Evolutionary conservation across 768 basidiomycete genomes (phyloP).

Genomic region (Sutorius australiensis): DNA sequence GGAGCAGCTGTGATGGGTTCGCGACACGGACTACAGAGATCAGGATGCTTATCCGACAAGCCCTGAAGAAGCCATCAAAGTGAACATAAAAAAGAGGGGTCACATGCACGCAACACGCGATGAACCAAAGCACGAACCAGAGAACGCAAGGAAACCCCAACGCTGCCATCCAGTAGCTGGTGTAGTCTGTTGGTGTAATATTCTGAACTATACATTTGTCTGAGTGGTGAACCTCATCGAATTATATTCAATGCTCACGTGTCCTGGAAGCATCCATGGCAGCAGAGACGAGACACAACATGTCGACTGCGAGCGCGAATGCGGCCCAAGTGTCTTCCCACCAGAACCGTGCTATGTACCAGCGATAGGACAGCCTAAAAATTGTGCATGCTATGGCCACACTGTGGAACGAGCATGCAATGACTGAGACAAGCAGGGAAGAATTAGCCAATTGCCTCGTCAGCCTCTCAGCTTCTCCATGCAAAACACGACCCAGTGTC

Average conservation of each 20-base stretch:
- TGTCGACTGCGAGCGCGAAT: constrained; percentile 20
- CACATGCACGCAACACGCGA: no score
- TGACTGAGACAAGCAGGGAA: constrained; percentile 7
- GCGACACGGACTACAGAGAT: constrained; percentile 20
- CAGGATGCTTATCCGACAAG: constrained; percentile 23
- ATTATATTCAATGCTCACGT: neutral
- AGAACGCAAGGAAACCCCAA: constrained; percentile 16
- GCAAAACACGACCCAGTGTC: neutral
- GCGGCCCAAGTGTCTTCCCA: constrained; percentile 30
- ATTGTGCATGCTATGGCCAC: constrained; percentile 23
- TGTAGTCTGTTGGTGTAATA: neutral
- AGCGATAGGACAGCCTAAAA: constrained; percentile 22
- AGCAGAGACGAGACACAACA: constrained; percentile 8
- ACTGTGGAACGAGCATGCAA: constrained; percentile 14
- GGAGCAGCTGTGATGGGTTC: constrained; percentile 8
- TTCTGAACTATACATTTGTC: neutral
- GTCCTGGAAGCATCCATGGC: constrained; percentile 1
- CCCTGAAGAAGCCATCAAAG: constrained; percentile 12
- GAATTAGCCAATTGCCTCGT: neutral
- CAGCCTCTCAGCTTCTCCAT: neutral
- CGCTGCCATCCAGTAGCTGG: constrained; percentile 10
- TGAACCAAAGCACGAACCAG: constrained; percentile 13
- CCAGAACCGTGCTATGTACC: constrained; percentile 21
- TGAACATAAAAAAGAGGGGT: neutral
- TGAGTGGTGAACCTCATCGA: neutral